Conservation (phyloP, 805 yeast species). For the Ogataea trehaloabstinens region DNA sequence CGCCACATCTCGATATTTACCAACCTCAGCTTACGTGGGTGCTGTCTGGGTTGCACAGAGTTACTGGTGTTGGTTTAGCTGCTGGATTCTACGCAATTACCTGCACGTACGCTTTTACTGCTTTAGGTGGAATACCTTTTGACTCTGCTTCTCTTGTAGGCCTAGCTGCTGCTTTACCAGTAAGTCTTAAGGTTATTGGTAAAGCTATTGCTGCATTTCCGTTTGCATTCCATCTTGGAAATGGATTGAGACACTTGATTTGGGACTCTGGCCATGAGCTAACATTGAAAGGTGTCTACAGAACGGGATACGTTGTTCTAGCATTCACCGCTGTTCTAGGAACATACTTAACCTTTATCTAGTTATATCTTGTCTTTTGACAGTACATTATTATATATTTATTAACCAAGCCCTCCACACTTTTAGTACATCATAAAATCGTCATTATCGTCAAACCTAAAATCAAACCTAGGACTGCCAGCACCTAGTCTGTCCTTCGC, state of each 20-base stretch:
- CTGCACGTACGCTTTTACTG: constrained; percentile 67
- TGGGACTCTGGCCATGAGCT: constrained; percentile 91
- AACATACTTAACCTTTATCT: constrained; percentile 50
- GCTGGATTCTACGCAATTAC: constrained; percentile 77
- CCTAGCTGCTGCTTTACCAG: constrained; percentile 62
- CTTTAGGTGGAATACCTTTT: constrained; percentile 57
- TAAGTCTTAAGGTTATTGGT: constrained; percentile 54
- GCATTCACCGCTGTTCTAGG: constrained; percentile 63
- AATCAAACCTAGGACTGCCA: constrained; percentile 19
- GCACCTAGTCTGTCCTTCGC: constrained; percentile 4
- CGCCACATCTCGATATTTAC: constrained; percentile 89
- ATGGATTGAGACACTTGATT: constrained; percentile 88
- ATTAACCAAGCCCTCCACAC: constrained; percentile 1
- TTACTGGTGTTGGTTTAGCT: constrained; percentile 83
- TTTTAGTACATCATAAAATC: constrained; percentile 27
- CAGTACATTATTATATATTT: not conserved
- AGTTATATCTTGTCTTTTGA: constrained; percentile 2
- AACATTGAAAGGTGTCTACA: constrained; percentile 82
- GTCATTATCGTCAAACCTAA: constrained; percentile 26
- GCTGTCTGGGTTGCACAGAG: constrained; percentile 79
- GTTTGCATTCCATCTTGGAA: constrained; percentile 80
- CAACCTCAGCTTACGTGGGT: constrained; percentile 87
- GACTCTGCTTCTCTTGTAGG: constrained; percentile 54
- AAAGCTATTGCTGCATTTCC: constrained; percentile 78
- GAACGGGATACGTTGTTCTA: constrained; percentile 83